Conservation (phyloP, 1,284 basidiomycete genomes). For the Calocybe gambosa region DNA sequence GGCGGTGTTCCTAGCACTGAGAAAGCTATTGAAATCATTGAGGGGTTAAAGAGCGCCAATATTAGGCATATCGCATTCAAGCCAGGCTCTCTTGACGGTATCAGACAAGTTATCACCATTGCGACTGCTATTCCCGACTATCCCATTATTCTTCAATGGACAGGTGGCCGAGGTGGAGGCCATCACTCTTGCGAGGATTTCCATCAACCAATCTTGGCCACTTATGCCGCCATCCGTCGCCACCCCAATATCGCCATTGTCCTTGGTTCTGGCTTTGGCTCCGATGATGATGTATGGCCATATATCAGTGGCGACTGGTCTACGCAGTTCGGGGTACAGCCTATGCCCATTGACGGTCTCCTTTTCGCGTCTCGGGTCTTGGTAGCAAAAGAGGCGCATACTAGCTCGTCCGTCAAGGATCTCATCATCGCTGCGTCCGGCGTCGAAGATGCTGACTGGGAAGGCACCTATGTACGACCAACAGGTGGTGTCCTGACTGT, state of each 20-base stretch:
- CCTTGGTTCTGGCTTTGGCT: constrained; percentile 96
- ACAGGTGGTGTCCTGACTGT: constrained; percentile 97
- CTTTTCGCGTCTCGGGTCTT: constrained; percentile 95
- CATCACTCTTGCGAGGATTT: constrained; percentile 99
- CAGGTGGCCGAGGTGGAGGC: constrained; percentile 97
- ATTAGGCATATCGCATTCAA: constrained; percentile 97
- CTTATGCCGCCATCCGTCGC: constrained; percentile 87
- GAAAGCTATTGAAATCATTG: constrained; percentile 92
- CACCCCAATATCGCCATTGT: constrained; percentile 88
- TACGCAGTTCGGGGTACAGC: constrained; percentile 77
- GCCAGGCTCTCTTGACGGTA: constrained; percentile 95
- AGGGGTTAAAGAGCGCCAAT: constrained; percentile 67
- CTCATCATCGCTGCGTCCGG: constrained; percentile 93
- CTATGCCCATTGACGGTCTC: constrained; percentile 99
- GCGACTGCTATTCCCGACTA: constrained; percentile 92
- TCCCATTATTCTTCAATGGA: constrained; percentile 99
- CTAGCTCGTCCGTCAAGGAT: constrained; percentile 90
- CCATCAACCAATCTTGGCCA: constrained; percentile 92
- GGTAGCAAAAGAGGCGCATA: constrained; percentile 98
- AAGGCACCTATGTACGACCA: constrained; percentile 91
- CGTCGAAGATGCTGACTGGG: constrained; percentile 89
- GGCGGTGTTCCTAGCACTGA: constrained; percentile 92
- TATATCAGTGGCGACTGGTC: constrained; percentile 98
- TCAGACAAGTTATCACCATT: constrained; percentile 95
- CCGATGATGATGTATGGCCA: constrained; percentile 93